Conservation (phyloP, 2,329 filamentous ascomycete species). For the Grosmannia huntii region DNA sequence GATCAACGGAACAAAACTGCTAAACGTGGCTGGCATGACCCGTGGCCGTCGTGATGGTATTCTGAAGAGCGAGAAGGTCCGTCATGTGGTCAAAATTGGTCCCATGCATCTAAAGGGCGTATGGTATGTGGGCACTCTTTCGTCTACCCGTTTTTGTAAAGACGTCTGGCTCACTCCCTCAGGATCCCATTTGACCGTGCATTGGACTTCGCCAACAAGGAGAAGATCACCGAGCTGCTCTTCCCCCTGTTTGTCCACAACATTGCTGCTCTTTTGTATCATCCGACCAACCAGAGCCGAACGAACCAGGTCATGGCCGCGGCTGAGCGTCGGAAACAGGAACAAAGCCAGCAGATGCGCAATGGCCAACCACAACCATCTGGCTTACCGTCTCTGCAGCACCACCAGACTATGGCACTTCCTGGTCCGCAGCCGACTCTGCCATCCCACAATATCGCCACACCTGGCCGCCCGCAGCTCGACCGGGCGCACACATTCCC, state of each 20-base stretch:
- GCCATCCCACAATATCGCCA: slow-evolving; percentile 50
- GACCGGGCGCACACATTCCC: slow-evolving; percentile 89
- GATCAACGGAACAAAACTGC: slow-evolving; percentile 95
- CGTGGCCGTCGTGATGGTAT: slow-evolving; percentile 90
- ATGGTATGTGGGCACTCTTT: slow-evolving; percentile 50
- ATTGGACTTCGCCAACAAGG: slow-evolving; percentile 98
- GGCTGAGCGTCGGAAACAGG: slow-evolving; percentile 62
- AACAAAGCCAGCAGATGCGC: slow-evolving; percentile 53
- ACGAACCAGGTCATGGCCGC: slow-evolving; percentile 82
- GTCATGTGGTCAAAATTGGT: slow-evolving; percentile 96
- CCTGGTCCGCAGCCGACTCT: slow-evolving; percentile 41
- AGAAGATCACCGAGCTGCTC: slow-evolving; percentile 91
- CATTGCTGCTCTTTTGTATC: slow-evolving; percentile 85
- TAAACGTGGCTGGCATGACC: slow-evolving; percentile 98
- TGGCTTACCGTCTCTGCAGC: slow-evolving; percentile 54
- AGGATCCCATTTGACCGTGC: slow-evolving; percentile 98
- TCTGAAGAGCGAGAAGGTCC: slow-evolving; percentile 90
- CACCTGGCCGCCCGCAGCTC: slow-evolving; percentile 52
- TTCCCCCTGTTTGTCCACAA: slow-evolving; percentile 98
- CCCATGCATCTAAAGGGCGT: slow-evolving; percentile 98
- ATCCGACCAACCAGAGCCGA: slow-evolving; percentile 75
- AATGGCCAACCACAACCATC: slow-evolving; percentile 40
- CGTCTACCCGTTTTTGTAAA: slow-evolving; percentile 1
- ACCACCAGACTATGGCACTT: slow-evolving; percentile 46
- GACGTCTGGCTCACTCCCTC: slow-evolving; percentile 6